Percentiles rank a stretch among this genome's conserved stretches.
Conservation (phyloP, 1,284 basidiomycete species). For the Rhodofomes roseus region DNA sequence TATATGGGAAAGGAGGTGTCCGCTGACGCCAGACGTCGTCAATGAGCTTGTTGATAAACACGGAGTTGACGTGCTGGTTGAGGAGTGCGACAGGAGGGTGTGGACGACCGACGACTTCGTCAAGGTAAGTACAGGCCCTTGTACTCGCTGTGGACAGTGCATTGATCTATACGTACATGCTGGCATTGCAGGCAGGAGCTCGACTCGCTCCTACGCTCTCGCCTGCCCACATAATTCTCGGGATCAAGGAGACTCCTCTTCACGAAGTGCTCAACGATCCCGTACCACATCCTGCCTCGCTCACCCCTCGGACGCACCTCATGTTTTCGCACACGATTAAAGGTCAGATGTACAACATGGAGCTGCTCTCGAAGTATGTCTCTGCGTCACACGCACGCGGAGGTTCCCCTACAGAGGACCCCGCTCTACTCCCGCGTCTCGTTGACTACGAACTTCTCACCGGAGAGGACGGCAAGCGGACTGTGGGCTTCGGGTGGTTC, state of each 20-base stretch:
- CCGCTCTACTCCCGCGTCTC: conserved; percentile 45
- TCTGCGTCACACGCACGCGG: conserved; percentile 19
- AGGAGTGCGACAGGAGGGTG: conserved; percentile 73
- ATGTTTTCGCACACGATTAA: conserved; percentile 94
- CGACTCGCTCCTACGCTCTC: conserved; percentile 53
- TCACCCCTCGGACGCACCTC: conserved; percentile 58
- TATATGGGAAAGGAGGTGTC: conserved; percentile 86
- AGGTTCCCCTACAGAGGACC: background rate
- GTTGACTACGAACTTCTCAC: conserved; percentile 87
- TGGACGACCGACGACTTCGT: conserved; percentile 64
- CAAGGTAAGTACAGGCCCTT: conserved; percentile 43
- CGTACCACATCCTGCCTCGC: conserved; percentile 25
- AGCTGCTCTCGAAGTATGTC: conserved; percentile 69
- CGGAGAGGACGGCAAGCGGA: conserved; percentile 60
- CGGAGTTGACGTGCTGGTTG: conserved; percentile 66
- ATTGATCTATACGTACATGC: background rate
- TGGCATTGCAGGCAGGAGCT: conserved; percentile 65
- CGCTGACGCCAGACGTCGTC: conserved; percentile 76
- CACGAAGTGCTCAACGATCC: conserved; percentile 52
- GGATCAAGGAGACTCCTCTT: conserved; percentile 85
- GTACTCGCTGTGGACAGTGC: background rate
- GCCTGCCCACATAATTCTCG: conserved; percentile 72
- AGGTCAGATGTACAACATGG: conserved; percentile 82
- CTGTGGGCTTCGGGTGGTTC: conserved; percentile 87
- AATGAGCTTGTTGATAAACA: conserved; percentile 52